Evolutionary conservation across 2,329 filamentous ascomycete genomes (phyloP), one percentile per base, ranked within the genome.

Genomic region (Colletotrichum cereale): DNA sequence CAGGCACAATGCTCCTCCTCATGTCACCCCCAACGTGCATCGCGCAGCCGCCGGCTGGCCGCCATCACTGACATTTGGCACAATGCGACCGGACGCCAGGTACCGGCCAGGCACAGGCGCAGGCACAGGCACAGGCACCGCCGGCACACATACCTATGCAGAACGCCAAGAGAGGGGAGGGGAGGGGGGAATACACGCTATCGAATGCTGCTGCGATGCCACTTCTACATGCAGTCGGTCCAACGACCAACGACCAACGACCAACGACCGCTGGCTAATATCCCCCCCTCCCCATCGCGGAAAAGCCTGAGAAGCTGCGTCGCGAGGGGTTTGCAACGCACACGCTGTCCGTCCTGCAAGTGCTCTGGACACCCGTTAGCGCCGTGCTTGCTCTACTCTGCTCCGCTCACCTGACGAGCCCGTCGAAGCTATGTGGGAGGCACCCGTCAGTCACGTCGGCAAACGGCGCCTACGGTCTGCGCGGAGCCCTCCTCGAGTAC

Each of bases 241-340:
- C 29, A n/a, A n/a, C 8, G 31, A 34, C 31, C 31, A 24, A 47
- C 44, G 44, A 47, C 18, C 40, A 42, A 8, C 40, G 40, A 42
- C 44, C 44, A 47, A 2, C 29, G 11, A 38, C 57, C 21, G 42
- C 16, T 40, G 44, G 50, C 21, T 29, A 26, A 36, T 36, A 5
- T 11, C 36, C 44, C n/a, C 12, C 24, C 62, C 36, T n/a, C n/a
- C 12, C 24, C 62, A 55, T 53, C 50, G 24, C 62, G 48, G 58
- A 16, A 31, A 31, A 55, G 36, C 24, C 48, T 44, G 12, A 52
- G n/a, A 4, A 50, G 31, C 60, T 40, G 63, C 60, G 26, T 63
- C 57, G 42, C 44, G 65, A 62, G 58, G 68, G n/a, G n/a, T n/a
- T 68, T 67, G 58, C 65, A 67, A 24, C 24, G 40, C n/a, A 36